Evolutionary conservation across 176 grass and related monocot genomes (phyloP), one percentile per base, ranked within the genome.

Genomic region (Chrysopogon serrulatus): DNA sequence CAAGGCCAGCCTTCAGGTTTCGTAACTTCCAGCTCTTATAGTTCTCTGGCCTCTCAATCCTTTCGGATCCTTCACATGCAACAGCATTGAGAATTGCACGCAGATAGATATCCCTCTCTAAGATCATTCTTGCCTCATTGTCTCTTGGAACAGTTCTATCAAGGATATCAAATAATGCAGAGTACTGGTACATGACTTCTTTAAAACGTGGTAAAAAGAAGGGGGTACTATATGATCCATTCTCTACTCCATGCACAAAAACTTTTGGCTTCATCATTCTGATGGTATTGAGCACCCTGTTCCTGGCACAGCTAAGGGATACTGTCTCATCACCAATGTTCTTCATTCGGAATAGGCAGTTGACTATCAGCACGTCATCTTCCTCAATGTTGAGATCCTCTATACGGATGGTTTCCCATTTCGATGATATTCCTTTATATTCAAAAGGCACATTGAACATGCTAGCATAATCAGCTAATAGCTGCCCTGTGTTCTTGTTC

Each of bases 391-490:
- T 82, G 23, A 87, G 59, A 60, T 87, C 85, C 10, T 82, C 23
- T 57, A 60, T 10, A 27, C 28, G 16, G 14, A 95, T 73, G 9
- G 36, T 40, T 47, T 96, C 90, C 90, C 90, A 95, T 80, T 88
- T 86, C 35, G 90, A 86, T 54, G 85, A 67, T 37, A 95, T 92
- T 24, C 65, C 82, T 16, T 57, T 61, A 51, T 89, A 96, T 62
- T 93, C 81, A 32, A 96, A 91, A 32, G 88, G 91, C 13, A 96
- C 62, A 48, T 86, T 72, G 16, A 96, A 96, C 61, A 59, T 93
- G 17, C 63, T 71, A 26, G 91, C 91, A 85, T 96, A 96, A 62
- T 87, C 88, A 37, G 67, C 54, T 31, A 96, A 76, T 44, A 89
- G 62, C n/a, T 76, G 65, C 11, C 88, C 82, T 15, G 81, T 48